These are phyloP conservation scores for Quercus gilva DNA, from an alignment of 306 rosid species.

Conservation along the genomic window DNA sequence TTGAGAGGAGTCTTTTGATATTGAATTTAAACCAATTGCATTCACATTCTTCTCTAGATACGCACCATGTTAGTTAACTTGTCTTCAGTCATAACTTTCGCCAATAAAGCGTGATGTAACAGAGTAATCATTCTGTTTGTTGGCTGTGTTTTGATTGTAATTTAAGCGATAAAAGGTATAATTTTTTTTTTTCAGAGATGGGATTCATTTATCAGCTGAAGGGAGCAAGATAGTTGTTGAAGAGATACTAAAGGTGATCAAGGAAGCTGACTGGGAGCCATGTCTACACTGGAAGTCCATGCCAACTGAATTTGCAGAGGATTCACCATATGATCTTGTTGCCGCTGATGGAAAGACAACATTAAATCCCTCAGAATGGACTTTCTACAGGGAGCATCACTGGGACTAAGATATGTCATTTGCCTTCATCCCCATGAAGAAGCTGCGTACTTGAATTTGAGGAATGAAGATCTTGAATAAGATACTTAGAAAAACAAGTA, in stretches of 20 bases:
- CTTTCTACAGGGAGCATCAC: slow-evolving; percentile 60
- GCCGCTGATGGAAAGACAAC: slow-evolving; percentile 79
- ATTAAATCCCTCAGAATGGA: slow-evolving; percentile 81
- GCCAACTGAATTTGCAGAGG: slow-evolving; percentile 76
- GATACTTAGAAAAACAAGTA: too few species aligned
- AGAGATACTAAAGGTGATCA: slow-evolving; percentile 75
- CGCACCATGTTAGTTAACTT: too few species aligned
- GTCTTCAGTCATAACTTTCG: too few species aligned
- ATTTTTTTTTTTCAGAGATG: slow-evolving; percentile 56
- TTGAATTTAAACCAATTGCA: not conserved
- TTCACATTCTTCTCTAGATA: too few species aligned
- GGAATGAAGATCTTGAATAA: not conserved
- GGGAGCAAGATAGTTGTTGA: slow-evolving; percentile 85
- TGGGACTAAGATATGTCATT: slow-evolving; percentile 56
- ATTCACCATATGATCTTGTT: slow-evolving; percentile 81
- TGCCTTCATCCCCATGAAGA: not conserved
- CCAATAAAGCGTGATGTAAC: too few species aligned
- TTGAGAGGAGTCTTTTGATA: not conserved
- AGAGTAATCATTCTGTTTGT: too few species aligned
- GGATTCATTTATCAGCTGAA: slow-evolving; percentile 83
- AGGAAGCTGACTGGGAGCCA: slow-evolving; percentile 88
- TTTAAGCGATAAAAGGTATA: not conserved
- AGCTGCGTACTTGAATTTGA: not conserved
- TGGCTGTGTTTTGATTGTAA: too few species aligned
- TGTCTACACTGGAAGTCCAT: slow-evolving; percentile 81